Evolutionary conservation across 768 basidiomycete species (phyloP).

Genomic region (Serendipita sp.): DNA sequence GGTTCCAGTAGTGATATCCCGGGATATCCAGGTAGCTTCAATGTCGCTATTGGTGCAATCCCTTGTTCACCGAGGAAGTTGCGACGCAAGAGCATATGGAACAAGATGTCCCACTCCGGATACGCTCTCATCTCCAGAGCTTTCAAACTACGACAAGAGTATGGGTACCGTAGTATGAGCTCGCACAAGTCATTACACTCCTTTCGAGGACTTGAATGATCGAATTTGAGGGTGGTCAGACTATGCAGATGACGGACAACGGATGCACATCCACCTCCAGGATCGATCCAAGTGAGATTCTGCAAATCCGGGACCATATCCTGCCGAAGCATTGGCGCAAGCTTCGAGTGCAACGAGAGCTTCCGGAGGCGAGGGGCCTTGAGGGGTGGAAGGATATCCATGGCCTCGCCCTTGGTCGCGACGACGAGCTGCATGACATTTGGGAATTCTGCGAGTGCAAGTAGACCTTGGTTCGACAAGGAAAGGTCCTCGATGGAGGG

Average conservation of each 20-base stretch:
- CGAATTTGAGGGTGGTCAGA: neutral
- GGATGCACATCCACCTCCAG: neutral
- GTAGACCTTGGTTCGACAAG: neutral
- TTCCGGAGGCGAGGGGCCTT: neutral
- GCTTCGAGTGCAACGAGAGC: neutral
- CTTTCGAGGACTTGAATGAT: constrained; percentile 1
- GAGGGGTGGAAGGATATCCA: neutral
- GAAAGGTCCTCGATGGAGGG: neutral
- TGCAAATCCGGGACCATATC: neutral
- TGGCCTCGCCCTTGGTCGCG: neutral
- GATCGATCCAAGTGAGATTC: neutral
- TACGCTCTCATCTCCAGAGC: constrained; percentile 1
- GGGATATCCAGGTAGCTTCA: constrained; percentile 1
- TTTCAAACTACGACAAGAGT: neutral
- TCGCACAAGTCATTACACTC: constrained; percentile 6
- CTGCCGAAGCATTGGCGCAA: neutral
- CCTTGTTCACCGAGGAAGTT: neutral
- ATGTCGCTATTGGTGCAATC: neutral
- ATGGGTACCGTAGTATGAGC: neutral
- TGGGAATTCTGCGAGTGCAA: neutral
- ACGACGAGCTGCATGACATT: neutral
- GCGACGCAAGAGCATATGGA: neutral
- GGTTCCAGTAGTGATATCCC: neutral
- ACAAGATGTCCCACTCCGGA: constrained; percentile 5
- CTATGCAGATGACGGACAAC: neutral